Percentiles rank a stretch among this genome's conserved stretches.
Conservation (phyloP, 2,329 filamentous ascomycete species). For the Raffaelea ambrosiae region DNA sequence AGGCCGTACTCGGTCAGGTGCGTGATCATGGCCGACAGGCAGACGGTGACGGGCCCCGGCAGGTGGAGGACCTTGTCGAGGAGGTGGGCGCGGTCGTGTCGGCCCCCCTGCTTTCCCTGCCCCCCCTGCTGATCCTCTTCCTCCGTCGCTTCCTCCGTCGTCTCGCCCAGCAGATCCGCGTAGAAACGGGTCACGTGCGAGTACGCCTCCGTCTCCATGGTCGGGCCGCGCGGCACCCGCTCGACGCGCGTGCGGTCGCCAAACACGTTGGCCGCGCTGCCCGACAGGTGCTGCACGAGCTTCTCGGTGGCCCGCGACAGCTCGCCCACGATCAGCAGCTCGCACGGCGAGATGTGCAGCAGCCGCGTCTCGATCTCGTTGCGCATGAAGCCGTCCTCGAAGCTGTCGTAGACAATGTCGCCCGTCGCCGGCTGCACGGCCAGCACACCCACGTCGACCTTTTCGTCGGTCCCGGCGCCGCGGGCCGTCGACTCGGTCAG, state of each 20-base stretch:
- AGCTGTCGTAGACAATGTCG: constrained; percentile 91
- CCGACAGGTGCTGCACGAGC: constrained; percentile 79
- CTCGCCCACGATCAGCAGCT: constrained; percentile 87
- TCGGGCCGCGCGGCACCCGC: constrained; percentile 64
- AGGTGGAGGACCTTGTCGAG: constrained; percentile 82
- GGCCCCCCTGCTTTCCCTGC: constrained; percentile 36
- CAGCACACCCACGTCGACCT: constrained; percentile 82
- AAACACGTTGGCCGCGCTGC: constrained; percentile 84
- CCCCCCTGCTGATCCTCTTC: no score
- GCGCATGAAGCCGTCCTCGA: constrained; percentile 96
- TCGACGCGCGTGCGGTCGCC: constrained; percentile 86
- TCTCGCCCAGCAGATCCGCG: constrained; percentile 64
- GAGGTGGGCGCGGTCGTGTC: constrained; percentile 50
- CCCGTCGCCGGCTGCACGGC: constrained; percentile 94
- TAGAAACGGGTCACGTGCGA: constrained; percentile 92
- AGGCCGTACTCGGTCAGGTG: constrained; percentile 88
- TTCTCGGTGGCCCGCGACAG: constrained; percentile 89
- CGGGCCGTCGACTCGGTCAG: constrained; percentile 80
- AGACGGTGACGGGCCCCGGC: constrained; percentile 79
- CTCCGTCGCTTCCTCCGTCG: neutral
- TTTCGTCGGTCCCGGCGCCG: constrained; percentile 72
- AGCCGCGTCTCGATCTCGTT: constrained; percentile 93
- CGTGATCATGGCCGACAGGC: constrained; percentile 91
- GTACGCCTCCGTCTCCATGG: constrained; percentile 73
- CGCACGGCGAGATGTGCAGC: constrained; percentile 89